Evolutionary conservation across 2,329 filamentous ascomycete species (phyloP), one percentile per base, ranked within the genome.

Genomic region (Lachnellula suecica): DNA sequence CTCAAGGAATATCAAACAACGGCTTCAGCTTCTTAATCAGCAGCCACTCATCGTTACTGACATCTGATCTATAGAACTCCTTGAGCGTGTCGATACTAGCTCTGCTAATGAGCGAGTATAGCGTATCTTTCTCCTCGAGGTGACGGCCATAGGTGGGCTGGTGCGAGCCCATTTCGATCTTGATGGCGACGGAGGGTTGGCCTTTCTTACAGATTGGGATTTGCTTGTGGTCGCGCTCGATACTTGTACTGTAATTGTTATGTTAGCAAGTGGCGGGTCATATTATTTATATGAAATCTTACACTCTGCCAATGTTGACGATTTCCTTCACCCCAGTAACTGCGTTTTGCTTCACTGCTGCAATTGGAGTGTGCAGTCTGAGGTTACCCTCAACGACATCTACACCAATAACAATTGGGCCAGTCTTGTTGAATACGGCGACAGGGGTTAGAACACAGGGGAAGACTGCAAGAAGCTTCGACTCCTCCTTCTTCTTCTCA

Each of bases 391-490:
- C 94, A n/a, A 89, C 74, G 29, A 97, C 93, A 73, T 99, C 95
- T 27, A 97, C 88, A 76, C 94, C 94, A 44, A 99, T 78, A 53
- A 99, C 90, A 63, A 99, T 97, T 34, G 94, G 94, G 61, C 85
- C 83, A 47, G 92, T 96, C 82, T 99, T 99, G 82, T 97, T 97
- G 83, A 99, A 99, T 24, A 99, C 89, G 15, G 91, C 91, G 35
- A 99, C 89, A 0, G 93, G 84, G 62, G 82, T 83, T 51, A 99
- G 82, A 34, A 97, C 89, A 68, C 94, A 97, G 31, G 94, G 95
- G 83, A 97, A 99, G 63, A 99, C 93, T 40, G 94, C 95, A 65
- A 94, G 75, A 76, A 97, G 84, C 78, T 97, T 97, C 66, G 86
- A 89, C 66, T 97, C 92, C 67, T 97, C 93, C 79, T 97, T 97